Conservation (phyloP, 805 yeast genomes). For the Schizosaccharomyces pombe region DNA sequence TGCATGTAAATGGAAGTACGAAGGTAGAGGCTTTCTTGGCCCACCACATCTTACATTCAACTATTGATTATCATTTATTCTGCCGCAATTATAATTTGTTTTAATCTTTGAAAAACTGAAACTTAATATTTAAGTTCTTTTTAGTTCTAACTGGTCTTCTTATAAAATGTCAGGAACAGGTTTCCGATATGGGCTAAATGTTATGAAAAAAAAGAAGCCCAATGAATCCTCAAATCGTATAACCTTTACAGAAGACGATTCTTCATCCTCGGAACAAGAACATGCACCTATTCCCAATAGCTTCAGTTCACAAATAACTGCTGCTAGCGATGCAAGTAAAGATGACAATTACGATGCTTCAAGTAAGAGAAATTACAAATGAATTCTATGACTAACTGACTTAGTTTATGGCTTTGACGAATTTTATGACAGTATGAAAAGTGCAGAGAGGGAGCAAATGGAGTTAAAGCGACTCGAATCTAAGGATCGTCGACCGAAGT, state of each 20-base stretch:
- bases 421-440: constrained; percentile 23
- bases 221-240: neutral
- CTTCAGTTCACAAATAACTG: neutral
- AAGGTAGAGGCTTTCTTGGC: too few relatives aligned
- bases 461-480: constrained; percentile 6
- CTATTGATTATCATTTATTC: too few relatives aligned
- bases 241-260: neutral
- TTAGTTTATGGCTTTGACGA: constrained; percentile 23
- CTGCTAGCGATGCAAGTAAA: neutral
- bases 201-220: neutral
- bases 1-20: too few relatives aligned
- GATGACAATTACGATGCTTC: neutral
- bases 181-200: neutral
- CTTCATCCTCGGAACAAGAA: neutral
- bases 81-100: too few relatives aligned
- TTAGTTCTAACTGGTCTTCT: too few relatives aligned
- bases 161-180: neutral
- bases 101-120: too few relatives aligned
- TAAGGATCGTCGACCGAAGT: constrained; percentile 14
- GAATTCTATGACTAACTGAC: neutral
- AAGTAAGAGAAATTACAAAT: neutral
- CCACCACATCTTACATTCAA: too few relatives aligned
- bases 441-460: constrained; percentile 6
- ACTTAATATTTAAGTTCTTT: too few relatives aligned
- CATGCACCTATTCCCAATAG: neutral